Base-by-base conservation (phyloP, 1,139 yeast genomes). In the Sporopachydermia cereana region DNA sequence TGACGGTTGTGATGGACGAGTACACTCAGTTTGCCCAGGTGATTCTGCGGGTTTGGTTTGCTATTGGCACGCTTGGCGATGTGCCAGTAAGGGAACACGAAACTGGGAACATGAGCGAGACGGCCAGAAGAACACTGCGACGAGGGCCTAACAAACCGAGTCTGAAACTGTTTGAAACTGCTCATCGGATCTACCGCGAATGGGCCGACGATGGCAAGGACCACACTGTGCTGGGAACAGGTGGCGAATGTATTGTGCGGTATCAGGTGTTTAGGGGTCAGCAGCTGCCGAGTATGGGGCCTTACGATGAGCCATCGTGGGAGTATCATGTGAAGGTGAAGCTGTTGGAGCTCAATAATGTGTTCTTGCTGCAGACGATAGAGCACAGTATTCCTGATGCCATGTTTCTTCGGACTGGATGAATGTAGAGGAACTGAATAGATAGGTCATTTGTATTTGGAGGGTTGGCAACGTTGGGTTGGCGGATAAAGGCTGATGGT, bases 321-420 rank as follows among this genome's bases (percentile, higher is more conserved):
- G 17, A n/a, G 39, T 34, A 34, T 20, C 39, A 34, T 34, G 39
- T 34, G 39, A 34, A 34, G n/a, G 39, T 34, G 39, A 34, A n/a
- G 5, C 5, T 7, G 9, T 34, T 34, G 39, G n/a, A n/a, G 5
- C 9, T 34, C 9, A 34, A 34, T 34, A 34, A 34, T 5, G 39
- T n/a, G 5, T 34, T 7, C 17, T n/a, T 34, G 22, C 17, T 34
- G 39, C 18, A 20, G 22, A 16, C 20, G 22, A 34, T 34, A 7
- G 39, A 34, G 39, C 5, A 34, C 12, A 16, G 39, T 20, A 34
- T 34, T 16, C 39, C 39, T 12, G 39, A 34, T 5, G 39, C 39
- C 17, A 12, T 34, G 22, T 7, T 16, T 34, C n/a, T 34, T 7
- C 9, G 39, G 22, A 7, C n/a, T n/a, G n/a, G n/a, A n/a, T n/a